Evolutionary conservation across 495 filamentous ascomycete species (phyloP), one percentile per base, ranked within the genome.

Genomic region (Cercophora samala): DNA sequence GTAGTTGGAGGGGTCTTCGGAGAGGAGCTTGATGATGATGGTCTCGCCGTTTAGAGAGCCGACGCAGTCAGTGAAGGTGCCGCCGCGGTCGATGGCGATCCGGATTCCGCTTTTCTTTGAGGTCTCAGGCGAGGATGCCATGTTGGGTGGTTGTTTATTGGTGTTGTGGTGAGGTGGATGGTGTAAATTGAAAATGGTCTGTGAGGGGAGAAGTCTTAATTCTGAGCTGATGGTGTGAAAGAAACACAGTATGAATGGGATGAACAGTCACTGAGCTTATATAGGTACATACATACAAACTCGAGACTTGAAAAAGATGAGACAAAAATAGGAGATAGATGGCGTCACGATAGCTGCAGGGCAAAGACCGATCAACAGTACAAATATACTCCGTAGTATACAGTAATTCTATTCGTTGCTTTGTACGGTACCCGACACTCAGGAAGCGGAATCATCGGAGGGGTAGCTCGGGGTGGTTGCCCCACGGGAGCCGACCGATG

Each of bases 1-100:
- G 71, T 97, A 97, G 76, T 97, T 94, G 63, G 86, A 82, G 59
- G 93, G 93, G 76, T 97, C 93, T 59, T 93, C 91, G n/a, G 91
- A 95, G 5, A 97, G 85, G 0, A 97, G 82, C 77, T 97, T 97
- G 73, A 97, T 87, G 63, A 97, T 87, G 58, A 96, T 83, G 72
- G 94, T 89, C 64, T 89, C 86, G 56, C 83, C 86, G 32, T 82
- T 81, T 4, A 84, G 78, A 67, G 88, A 88, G 54, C 89, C 89
- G 51, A 90, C 86, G 70, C 87, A 89, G 74, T 90, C 89, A 53
- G 88, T 89, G 73, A 91, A 91, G 23, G 89, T 91, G 67, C 89
- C 89, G 66, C 89, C 89, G 25, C 89, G 85, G 76, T 87, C 85
- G 64, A 87, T 87, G 68, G 85, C 85, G 69, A 87, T 86, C 65